phyloP scores from a whole-genome alignment of 768 basidiomycete genomes.

The Tulasnella sp. region DNA sequence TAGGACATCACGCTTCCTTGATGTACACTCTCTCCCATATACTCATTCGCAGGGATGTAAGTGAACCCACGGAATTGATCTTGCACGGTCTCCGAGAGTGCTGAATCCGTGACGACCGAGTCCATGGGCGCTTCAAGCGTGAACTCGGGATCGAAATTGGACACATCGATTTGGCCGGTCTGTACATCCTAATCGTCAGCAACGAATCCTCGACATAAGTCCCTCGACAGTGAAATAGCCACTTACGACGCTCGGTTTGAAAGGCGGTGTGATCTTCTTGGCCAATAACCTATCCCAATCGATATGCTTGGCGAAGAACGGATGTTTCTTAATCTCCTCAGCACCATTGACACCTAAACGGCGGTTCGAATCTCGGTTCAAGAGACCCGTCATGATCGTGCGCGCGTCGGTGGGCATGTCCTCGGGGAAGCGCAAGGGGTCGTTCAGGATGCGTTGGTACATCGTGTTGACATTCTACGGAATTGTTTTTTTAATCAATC shows the following conservation, averaged over 20 bases:
- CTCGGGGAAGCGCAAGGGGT: slow-evolving; percentile 83
- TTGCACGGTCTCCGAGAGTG: slow-evolving; percentile 89
- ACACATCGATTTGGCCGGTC: slow-evolving; percentile 18
- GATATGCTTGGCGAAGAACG: slow-evolving; percentile 89
- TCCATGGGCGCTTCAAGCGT: slow-evolving; percentile 92
- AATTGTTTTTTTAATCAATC: not conserved
- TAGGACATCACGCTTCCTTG: slow-evolving; percentile 16
- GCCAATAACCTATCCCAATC: slow-evolving; percentile 81
- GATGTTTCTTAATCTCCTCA: slow-evolving; percentile 90
- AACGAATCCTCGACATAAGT: not conserved
- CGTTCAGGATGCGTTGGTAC: slow-evolving; percentile 91
- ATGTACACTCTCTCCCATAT: slow-evolving; percentile 15
- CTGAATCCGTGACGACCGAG: slow-evolving; percentile 89
- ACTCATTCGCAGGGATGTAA: slow-evolving; percentile 33
- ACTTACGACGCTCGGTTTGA: slow-evolving; percentile 91
- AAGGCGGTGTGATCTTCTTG: slow-evolving; percentile 94
- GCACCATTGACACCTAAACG: slow-evolving; percentile 90
- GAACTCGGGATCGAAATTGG: slow-evolving; percentile 98
- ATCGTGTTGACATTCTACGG: slow-evolving; percentile 79
- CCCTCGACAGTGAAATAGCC: not conserved
- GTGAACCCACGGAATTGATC: slow-evolving; percentile 91
- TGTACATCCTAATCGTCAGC: not conserved
- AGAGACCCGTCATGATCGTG: slow-evolving; percentile 76
- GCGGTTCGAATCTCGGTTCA: slow-evolving; percentile 78
- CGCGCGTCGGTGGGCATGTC: slow-evolving; percentile 84